These are phyloP conservation scores for Metroxylon sagu DNA, from an alignment of 176 grass and related monocot species.

Conservation along the genomic window DNA sequence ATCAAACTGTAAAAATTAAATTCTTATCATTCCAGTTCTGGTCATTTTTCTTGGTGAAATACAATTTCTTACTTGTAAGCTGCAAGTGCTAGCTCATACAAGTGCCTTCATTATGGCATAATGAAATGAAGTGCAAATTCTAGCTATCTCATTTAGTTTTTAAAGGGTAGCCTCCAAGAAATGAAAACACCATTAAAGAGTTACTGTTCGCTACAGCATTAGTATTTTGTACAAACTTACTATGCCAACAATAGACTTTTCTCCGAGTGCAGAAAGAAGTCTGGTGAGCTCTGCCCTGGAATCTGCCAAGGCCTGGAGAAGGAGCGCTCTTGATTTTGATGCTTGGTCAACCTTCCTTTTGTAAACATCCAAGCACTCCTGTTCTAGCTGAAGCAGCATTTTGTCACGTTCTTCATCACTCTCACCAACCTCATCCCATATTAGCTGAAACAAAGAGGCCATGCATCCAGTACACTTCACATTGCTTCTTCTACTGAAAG, in stretches of 20 bases:
- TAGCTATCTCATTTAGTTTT: no score
- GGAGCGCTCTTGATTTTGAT: not conserved
- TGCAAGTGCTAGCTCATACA: no score
- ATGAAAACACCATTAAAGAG: no score
- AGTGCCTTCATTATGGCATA: no score
- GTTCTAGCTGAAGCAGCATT: slow-evolving; percentile 9
- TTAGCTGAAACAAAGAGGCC: slow-evolving; percentile 19
- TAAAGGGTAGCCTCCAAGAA: no score
- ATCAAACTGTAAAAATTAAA: no score
- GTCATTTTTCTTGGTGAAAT: no score
- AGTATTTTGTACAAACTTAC: slow-evolving; percentile 5
- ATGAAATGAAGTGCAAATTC: no score
- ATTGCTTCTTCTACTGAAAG: not conserved
- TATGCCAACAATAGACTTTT: not conserved
- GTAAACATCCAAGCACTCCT: slow-evolving; percentile 7
- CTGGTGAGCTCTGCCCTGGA: not conserved
- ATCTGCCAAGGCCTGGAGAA: slow-evolving; percentile 11
- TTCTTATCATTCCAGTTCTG: no score
- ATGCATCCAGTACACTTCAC: slow-evolving; percentile 12
- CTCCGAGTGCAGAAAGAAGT: slow-evolving; percentile 13
- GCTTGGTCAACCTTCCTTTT: slow-evolving; percentile 5
- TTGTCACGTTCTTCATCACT: slow-evolving; percentile 3
- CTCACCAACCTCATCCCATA: slow-evolving; percentile 12
- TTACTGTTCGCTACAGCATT: no score
- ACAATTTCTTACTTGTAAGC: no score